Evolutionary conservation across 2,329 filamentous ascomycete species (phyloP).

Genomic region (Sclerotinia sclerotiorum): DNA sequence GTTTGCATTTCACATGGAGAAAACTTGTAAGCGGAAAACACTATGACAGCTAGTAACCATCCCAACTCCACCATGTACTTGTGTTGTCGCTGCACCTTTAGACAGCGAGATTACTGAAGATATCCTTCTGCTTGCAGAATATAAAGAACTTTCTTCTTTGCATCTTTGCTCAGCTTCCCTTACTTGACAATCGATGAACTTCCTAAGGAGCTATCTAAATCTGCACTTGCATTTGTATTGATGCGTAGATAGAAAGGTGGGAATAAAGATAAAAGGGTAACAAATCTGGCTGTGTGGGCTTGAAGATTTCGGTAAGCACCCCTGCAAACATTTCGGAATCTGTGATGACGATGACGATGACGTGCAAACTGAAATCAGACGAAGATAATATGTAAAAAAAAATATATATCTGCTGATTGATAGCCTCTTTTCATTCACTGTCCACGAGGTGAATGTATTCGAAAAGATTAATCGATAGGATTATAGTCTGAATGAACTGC

Average conservation of each 20-base stretch:
- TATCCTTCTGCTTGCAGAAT: neutral
- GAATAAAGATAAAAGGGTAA: neutral
- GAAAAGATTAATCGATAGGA: neutral
- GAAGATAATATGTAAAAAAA: neutral
- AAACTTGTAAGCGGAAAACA: too few species aligned
- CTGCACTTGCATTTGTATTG: neutral
- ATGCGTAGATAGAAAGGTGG: neutral
- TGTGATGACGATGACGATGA: neutral
- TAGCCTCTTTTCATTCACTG: neutral
- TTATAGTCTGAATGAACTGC: neutral
- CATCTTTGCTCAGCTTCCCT: neutral
- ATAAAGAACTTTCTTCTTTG: neutral
- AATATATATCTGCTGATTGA: neutral
- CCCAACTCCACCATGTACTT: neutral
- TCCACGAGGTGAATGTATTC: neutral
- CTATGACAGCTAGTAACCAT: neutral
- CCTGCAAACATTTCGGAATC: neutral
- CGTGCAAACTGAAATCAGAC: too few species aligned
- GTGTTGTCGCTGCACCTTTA: neutral
- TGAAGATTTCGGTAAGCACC: neutral
- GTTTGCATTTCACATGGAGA: neutral
- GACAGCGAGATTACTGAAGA: neutral
- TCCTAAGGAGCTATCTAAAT: neutral
- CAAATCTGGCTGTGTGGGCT: neutral
- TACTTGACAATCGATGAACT: neutral